Percentiles rank a stretch among this genome's conserved stretches.
These are phyloP conservation scores for Eragrostis nindensis DNA, from an alignment of 176 grass and related monocot species.

Conservation along the genomic window DNA sequence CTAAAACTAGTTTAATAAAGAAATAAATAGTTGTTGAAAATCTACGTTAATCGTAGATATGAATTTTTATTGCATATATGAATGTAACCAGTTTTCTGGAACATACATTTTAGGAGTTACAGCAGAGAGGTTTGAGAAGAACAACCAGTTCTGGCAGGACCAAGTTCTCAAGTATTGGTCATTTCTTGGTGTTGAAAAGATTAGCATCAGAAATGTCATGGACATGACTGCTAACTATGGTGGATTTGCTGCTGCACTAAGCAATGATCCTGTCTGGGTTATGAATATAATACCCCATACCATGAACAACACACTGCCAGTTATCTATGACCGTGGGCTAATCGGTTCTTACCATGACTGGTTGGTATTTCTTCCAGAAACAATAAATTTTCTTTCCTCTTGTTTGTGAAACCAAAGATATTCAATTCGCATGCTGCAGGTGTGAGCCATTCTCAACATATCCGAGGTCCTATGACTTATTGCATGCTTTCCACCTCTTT, in stretches of 20 bases:
- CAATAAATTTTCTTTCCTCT: background rate
- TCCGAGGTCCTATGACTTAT: slow-evolving; percentile 87
- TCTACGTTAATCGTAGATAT: slow-evolving; percentile 17
- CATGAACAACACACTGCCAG: slow-evolving; percentile 64
- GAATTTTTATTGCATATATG: slow-evolving; percentile 22
- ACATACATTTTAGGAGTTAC: slow-evolving; percentile 70
- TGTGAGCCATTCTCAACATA: slow-evolving; percentile 98
- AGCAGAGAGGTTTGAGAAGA: slow-evolving; percentile 61
- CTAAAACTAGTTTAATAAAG: background rate
- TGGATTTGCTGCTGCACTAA: slow-evolving; percentile 82
- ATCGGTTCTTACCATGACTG: slow-evolving; percentile 93
- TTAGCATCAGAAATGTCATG: slow-evolving; percentile 84
- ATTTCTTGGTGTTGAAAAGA: slow-evolving; percentile 63
- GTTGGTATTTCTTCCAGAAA: slow-evolving; percentile 53
- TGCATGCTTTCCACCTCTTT: slow-evolving; percentile 83
- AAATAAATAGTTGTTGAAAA: background rate
- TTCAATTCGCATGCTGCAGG: slow-evolving; percentile 53
- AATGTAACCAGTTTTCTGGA: slow-evolving; percentile 40
- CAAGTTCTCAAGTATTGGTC: slow-evolving; percentile 81
- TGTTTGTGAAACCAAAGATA: slow-evolving; percentile 30
- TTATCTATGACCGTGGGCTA: slow-evolving; percentile 85
- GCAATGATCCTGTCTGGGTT: slow-evolving; percentile 74
- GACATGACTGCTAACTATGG: slow-evolving; percentile 98
- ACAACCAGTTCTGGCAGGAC: slow-evolving; percentile 80
- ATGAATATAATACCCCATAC: slow-evolving; percentile 94